A percentile compares a stretch with the other conserved stretches of the same genome.
Evolutionary conservation across 345 rosid species (phyloP).

Genomic region (Hypericum androsaemum): DNA sequence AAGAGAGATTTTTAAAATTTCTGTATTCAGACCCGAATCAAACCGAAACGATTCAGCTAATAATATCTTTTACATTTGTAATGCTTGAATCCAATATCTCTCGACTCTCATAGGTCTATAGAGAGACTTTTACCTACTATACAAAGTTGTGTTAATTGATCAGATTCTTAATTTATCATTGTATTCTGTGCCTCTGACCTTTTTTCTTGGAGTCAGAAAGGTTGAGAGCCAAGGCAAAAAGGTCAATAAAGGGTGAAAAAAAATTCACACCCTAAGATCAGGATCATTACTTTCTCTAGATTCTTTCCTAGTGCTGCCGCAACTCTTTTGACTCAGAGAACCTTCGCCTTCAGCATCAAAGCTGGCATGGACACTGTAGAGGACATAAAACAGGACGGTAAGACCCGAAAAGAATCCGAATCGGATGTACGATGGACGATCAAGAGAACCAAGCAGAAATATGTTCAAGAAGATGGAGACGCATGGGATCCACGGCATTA

Average conservation of each 20-base stretch:
- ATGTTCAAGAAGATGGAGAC: slow-evolving; percentile 72
- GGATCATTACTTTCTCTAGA: slow-evolving; percentile 25
- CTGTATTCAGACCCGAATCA: no score
- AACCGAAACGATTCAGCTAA: no score
- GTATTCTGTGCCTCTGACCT: not conserved
- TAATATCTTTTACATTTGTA: no score
- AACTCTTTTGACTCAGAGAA: slow-evolving; percentile 28
- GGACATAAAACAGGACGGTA: slow-evolving; percentile 42
- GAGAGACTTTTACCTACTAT: no score
- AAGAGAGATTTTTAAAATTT: no score
- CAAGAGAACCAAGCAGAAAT: slow-evolving; percentile 67
- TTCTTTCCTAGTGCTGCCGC: slow-evolving; percentile 29
- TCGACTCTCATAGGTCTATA: no score
- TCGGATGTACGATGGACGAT: slow-evolving; percentile 53
- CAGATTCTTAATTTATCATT: not conserved
- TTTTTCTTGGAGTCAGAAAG: not conserved
- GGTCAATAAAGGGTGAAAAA: not conserved
- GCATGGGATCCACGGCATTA: slow-evolving; percentile 90
- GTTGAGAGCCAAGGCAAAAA: not conserved
- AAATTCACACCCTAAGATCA: slow-evolving; percentile 30
- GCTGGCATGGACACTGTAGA: no score
- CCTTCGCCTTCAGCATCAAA: no score
- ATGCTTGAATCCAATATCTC: no score
- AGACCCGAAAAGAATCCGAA: slow-evolving; percentile 61
- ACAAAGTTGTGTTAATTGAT: slow-evolving; percentile 3